These are phyloP conservation scores for Prillingera fragicola DNA, from an alignment of 1,284 basidiomycete species.

Conservation along the genomic window DNA sequence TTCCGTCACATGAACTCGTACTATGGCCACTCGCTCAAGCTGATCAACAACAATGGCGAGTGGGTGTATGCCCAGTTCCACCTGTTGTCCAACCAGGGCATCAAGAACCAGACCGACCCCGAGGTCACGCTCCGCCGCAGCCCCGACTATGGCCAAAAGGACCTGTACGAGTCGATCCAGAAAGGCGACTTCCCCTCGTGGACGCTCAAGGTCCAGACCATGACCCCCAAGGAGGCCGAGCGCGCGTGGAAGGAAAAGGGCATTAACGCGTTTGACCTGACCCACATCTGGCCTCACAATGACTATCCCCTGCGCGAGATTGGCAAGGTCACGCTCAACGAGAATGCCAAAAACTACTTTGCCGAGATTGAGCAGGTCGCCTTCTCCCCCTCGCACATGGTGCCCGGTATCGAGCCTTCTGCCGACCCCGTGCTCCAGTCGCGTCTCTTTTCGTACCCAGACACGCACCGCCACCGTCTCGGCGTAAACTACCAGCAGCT, in stretches of 20 bases:
- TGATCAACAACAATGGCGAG: conserved; percentile 61
- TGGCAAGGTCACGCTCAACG: conserved; percentile 68
- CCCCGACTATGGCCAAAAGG: conserved; percentile 73
- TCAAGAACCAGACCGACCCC: conserved; percentile 62
- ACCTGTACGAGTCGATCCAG: conserved; percentile 61
- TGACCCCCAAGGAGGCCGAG: conserved; percentile 59
- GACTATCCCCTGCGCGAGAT: conserved; percentile 67
- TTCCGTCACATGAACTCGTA: conserved; percentile 82
- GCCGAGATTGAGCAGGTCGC: conserved; percentile 71
- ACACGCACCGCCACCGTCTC: conserved; percentile 75
- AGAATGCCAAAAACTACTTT: conserved; percentile 61
- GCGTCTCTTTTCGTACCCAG: conserved; percentile 90
- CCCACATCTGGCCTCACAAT: conserved; percentile 76
- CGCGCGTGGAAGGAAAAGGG: conserved; percentile 68
- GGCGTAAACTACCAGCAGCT: conserved; percentile 75
- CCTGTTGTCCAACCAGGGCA: conserved; percentile 67
- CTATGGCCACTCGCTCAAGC: conserved; percentile 47
- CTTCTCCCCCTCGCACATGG: conserved; percentile 64
- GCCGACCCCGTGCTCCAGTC: conserved; percentile 87
- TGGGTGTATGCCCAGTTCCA: conserved; percentile 80
- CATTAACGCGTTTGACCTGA: conserved; percentile 66
- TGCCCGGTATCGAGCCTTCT: conserved; percentile 81
- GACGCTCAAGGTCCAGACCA: conserved; percentile 69
- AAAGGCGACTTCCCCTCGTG: conserved; percentile 64
- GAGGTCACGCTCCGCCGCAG: too few relatives aligned